Conservation (phyloP, 2,329 filamentous ascomycete species). For the Penicillium janthinellum region DNA sequence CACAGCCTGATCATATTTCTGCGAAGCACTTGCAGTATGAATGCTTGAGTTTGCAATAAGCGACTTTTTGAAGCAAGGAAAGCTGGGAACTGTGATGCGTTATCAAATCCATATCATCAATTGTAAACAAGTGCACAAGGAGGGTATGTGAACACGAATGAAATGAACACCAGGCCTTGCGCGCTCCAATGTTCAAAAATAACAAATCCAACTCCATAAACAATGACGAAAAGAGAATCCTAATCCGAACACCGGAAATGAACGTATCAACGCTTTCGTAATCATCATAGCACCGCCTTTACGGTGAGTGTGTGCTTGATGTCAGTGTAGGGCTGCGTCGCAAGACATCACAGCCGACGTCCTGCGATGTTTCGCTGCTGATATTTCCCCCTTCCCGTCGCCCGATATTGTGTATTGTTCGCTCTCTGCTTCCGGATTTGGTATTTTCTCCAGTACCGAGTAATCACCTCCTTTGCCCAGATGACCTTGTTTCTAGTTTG, state of each 20-base stretch:
- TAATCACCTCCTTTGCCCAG: slow-evolving; percentile 40
- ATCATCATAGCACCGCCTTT: slow-evolving; percentile 2
- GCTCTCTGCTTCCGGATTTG: slow-evolving; percentile 21
- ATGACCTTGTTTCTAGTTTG: slow-evolving; percentile 46
- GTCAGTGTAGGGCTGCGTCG: background rate
- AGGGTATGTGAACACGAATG: background rate
- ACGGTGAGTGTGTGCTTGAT: background rate
- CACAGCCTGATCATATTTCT: too few species aligned
- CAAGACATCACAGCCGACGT: slow-evolving; percentile 2
- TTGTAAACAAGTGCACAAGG: background rate
- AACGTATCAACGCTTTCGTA: slow-evolving; percentile 12
- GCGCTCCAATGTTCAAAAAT: background rate
- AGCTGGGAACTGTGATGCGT: background rate
- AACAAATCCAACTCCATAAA: slow-evolving; percentile 1
- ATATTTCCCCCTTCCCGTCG: background rate
- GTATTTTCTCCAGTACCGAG: slow-evolving; percentile 37
- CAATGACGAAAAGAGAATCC: background rate
- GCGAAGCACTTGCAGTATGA: background rate
- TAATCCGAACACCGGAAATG: background rate
- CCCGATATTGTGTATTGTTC: background rate
- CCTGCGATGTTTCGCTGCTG: background rate
- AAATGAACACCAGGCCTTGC: background rate
- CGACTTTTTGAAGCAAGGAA: background rate
- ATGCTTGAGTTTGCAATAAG: background rate
- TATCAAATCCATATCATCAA: background rate